phyloP scores from a whole-genome alignment of 1,284 basidiomycete genomes.

The Mycena citricolor region DNA sequence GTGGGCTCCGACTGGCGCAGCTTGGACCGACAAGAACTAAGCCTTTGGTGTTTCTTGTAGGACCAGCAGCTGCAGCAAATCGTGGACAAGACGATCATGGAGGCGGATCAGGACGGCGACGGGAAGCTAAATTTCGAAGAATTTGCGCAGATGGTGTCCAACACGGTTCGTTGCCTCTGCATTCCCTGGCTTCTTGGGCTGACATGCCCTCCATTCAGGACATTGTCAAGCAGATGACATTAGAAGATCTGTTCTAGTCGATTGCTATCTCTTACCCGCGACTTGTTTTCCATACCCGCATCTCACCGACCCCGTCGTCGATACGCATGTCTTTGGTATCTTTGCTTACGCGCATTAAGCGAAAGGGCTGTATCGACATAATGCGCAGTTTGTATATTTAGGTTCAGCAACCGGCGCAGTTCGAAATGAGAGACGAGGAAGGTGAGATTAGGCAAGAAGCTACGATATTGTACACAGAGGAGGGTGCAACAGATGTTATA shows the following conservation, averaged over 20 bases:
- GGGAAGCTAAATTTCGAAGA: slow-evolving; percentile 97
- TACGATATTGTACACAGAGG: no score
- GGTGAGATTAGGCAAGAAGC: no score
- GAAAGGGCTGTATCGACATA: slow-evolving; percentile 21
- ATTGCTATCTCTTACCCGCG: slow-evolving; percentile 10
- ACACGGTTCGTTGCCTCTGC: slow-evolving; percentile 64
- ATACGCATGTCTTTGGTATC: slow-evolving; percentile 3
- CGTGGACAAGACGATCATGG: slow-evolving; percentile 99
- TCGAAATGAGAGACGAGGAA: no score
- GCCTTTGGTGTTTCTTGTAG: no score
- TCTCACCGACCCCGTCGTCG: slow-evolving; percentile 15
- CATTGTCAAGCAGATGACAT: slow-evolving; percentile 98
- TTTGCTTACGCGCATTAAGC: slow-evolving; percentile 15
- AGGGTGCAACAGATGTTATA: no score
- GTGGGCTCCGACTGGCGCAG: slow-evolving; percentile 38
- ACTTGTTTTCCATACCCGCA: slow-evolving; percentile 19
- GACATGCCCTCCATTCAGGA: slow-evolving; percentile 49
- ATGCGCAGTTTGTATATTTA: slow-evolving; percentile 20
- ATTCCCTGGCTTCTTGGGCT: background rate
- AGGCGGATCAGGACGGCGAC: slow-evolving; percentile 97
- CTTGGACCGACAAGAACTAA: background rate
- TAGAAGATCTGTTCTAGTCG: slow-evolving; percentile 84
- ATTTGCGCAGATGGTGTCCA: slow-evolving; percentile 95
- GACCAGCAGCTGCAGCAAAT: slow-evolving; percentile 99
- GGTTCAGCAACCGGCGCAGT: no score